A percentile compares a stretch with the other conserved stretches of the same genome.
Conservation (phyloP, 2,329 filamentous ascomycete species). For the Acrocalymma vagum region DNA sequence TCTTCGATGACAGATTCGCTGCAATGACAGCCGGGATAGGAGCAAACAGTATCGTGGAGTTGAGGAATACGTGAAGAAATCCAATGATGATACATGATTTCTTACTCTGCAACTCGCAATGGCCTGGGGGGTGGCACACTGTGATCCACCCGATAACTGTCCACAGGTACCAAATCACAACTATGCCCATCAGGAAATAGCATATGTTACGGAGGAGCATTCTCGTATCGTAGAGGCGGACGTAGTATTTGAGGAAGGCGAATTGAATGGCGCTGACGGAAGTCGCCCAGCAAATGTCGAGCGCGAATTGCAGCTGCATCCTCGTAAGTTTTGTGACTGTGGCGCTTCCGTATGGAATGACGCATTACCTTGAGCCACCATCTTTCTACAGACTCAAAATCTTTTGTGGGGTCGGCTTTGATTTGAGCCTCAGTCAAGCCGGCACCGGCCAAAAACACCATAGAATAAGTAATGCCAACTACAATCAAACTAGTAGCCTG, state of each 20-base stretch:
- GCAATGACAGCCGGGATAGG: slow-evolving; percentile 20
- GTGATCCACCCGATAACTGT: slow-evolving; percentile 23
- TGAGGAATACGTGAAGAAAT: slow-evolving; percentile 27
- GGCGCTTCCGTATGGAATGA: background rate
- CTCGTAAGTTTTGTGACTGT: slow-evolving; percentile 6
- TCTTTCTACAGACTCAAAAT: slow-evolving; percentile 12
- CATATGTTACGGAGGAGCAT: slow-evolving; percentile 10
- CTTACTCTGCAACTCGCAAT: slow-evolving; percentile 22
- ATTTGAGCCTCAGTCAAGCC: slow-evolving; percentile 21
- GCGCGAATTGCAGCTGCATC: slow-evolving; percentile 25
- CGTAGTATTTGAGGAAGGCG: slow-evolving; percentile 24
- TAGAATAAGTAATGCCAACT: slow-evolving; percentile 22
- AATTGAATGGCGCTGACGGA: slow-evolving; percentile 28
- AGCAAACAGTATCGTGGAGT: slow-evolving; percentile 19
- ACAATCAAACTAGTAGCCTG: slow-evolving; percentile 26
- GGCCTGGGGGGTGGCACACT: slow-evolving; percentile 26
- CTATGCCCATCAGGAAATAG: slow-evolving; percentile 18
- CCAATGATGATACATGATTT: slow-evolving; percentile 26
- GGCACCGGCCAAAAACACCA: slow-evolving; percentile 27
- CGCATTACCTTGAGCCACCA: slow-evolving; percentile 21
- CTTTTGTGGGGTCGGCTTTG: slow-evolving; percentile 14
- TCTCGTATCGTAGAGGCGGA: slow-evolving; percentile 24
- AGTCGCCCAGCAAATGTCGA: slow-evolving; percentile 30
- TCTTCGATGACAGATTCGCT: slow-evolving; percentile 19
- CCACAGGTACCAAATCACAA: slow-evolving; percentile 23